Evolutionary conservation across 148 eudicot species (phyloP), one percentile per base, ranked within the genome.

Genomic region (Fagopyrum tataricum): DNA sequence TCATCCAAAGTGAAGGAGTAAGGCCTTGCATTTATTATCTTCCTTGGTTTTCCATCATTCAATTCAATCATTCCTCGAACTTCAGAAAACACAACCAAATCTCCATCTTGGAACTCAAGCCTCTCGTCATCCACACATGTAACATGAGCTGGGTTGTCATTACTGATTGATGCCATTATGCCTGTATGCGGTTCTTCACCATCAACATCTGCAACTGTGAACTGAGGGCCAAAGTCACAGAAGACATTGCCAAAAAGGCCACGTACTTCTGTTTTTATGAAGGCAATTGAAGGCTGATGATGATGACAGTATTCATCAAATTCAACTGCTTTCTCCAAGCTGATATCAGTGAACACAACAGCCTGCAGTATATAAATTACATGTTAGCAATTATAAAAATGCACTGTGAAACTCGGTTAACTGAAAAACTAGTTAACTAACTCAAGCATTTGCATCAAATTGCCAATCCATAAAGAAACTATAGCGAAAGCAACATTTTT

Each of bases 41-140:
- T 90, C 74, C 96, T 82, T 20, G 91, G 91, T 66, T 83, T 90
- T 41, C 91, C 96, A 78, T 90, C 91, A 80, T 86, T 90, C 68
- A 90, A 41, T 81, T 90, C 91, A 20, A 87, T 82, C 96, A 90
- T 86, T 14, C 91, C 96, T 39, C 74, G 82, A n/a, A 90, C 84
- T 81, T 87, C 96, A 6, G 96, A 87, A 71, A 90, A 90, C 17
- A 83, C 75, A 73, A 90, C 96, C 44, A 86, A 79, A 79, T 90
- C 91, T 40, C 96, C 96, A 76, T 90, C 96, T 80, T 87, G 85
- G 78, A 90, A 90, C 77, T 87, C 91, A 78, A 86, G 85, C 73
- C 90, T 80, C 82, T 87, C 91, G 69, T 90, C 96, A 79, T 90
- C 96, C 80, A 90, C 90, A 84, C 91, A 87, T 41, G 87, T 61